Evolutionary conservation across 768 basidiomycete species (phyloP), one percentile per base, ranked within the genome.

Genomic region (Phlegmacium glaucopus): DNA sequence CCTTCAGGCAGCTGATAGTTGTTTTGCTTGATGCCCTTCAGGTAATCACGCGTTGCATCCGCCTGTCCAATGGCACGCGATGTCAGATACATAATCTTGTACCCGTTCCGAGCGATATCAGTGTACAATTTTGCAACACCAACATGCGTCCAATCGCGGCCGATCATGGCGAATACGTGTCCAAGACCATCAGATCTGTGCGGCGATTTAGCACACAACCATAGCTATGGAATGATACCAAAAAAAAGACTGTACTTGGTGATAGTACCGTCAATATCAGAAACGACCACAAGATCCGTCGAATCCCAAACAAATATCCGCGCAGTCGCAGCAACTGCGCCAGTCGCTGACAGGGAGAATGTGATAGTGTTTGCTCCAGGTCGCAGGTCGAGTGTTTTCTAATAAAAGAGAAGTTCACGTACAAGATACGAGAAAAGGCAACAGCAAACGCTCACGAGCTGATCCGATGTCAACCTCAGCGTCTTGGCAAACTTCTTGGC

Each of bases 261-360:
- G 61, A 99, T 99, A 1, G 95, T 99, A 6, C 96, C 96, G 60
- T 99, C 96, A 51, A 99, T 98, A 60, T 99, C 96, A 35, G 94
- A 96, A 34, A 99, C 83, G 18, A 99, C 89, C 16, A 99, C 81
- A 3, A 78, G 76, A 59, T 96, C 94, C 2, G 83, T 84, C n/a
- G 84, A 80, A 48, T 97, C 90, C 94, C 94, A 98, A 17, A 98
- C 76, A 56, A 99, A 99, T 51, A 99, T 90, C 4, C 93, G 78
- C 15, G 96, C 91, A 2, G 93, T 85, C 49, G 94, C 95, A 3
- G 87, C 90, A 2, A 89, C 79, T 1, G 76, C 77, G 4, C 90
- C 90, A 1, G 89, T 83, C 3, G 87, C 78, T 10, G 90, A 90
- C 34, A 97, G 79, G 1, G 94, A 94, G 63, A 98, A 99, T 0